Base-by-base conservation (phyloP, 768 basidiomycete species). In the Pleurotus salmoneostramineus region DNA sequence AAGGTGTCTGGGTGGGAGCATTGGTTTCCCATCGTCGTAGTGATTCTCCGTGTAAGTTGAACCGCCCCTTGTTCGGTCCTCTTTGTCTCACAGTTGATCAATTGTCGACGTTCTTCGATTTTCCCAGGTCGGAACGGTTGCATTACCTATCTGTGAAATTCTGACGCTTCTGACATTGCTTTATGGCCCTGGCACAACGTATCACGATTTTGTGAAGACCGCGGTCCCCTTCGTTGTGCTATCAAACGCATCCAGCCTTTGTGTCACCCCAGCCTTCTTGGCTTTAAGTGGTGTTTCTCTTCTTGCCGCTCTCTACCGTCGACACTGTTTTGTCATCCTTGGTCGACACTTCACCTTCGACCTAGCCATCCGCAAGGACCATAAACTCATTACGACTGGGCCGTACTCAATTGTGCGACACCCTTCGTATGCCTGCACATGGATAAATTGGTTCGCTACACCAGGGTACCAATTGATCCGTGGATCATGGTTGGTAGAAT, bases 371-470 rank as follows among this genome's bases (percentile, higher is more conserved):
- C 64, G 62, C 11, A 56, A 50, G 33, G 56, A 56, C 3, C 70
- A 70, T 58, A 56, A 56, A 42, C 63, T 72, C 3, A 59, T 71
- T 33, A 71, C 64, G 1, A 56, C 50, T 7, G 69, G 69, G 3
- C 71, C 71, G 3, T 72, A 72, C 54, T 43, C 60, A 0, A 8
- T 62, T 10, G 67, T 71, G 3, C 69, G 69, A 15, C 71, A 71
- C 46, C 71, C 71, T 31, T 15, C 55, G 43, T 73, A 72, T 57
- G 59, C 63, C 15, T 66, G 63, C 1, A 14, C 58, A 5, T 6
- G 61, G 44, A 7, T 45, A 17, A 11, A 6, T 7, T 11, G 14
- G 15, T 45, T 7, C 44, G 44, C 14, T 11, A 40, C 44, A 45
- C 15, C 17, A 6, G 44, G 11, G 17, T 17, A 4, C 11, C 12